Evolutionary conservation across 1,139 yeast species (phyloP).

Genomic region (Trichomonascaceae sp.): DNA sequence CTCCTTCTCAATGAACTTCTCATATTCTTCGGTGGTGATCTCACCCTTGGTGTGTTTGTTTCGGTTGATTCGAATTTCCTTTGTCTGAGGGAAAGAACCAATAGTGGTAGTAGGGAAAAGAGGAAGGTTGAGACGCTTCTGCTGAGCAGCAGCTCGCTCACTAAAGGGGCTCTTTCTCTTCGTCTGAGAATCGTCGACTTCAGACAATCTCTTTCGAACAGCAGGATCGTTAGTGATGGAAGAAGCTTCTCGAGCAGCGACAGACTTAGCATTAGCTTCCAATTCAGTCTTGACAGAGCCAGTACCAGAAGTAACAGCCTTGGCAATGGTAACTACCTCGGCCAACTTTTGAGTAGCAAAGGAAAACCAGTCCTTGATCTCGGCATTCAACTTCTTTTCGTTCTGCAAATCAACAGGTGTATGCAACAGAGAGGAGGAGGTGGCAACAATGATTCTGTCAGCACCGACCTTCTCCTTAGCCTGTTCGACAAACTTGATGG

Average conservation of each 20-base stretch:
- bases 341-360: conserved; percentile 93
- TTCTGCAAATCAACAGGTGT: conserved; percentile 93
- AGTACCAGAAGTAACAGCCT: conserved; percentile 65
- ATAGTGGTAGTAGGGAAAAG: conserved; percentile 99
- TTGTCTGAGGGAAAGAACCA: conserved; percentile 99
- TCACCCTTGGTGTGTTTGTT: conserved; percentile 97
- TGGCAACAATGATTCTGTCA: conserved; percentile 84
- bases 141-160: conserved; percentile 85
- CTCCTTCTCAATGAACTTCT: conserved; percentile 92
- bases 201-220: conserved; percentile 82
- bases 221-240: conserved; percentile 84
- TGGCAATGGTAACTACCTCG: conserved; percentile 89
- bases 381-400: conserved; percentile 85
- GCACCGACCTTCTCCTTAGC: conserved; percentile 82
- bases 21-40: conserved; percentile 90
- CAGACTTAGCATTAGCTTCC: conserved; percentile 80
- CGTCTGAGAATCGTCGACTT: conserved; percentile 60
- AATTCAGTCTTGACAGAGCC: conserved; percentile 57
- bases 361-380: conserved; percentile 95
- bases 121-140: conserved; percentile 86
- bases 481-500: conserved; percentile 71
- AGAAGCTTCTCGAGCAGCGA: conserved; percentile 81
- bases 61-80: conserved; percentile 97
- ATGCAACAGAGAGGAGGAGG: conserved; percentile 95
- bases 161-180: conserved; percentile 86